These are phyloP conservation scores for Mycena crocata DNA, from an alignment of 768 basidiomycete genomes.

Conservation along the genomic window DNA sequence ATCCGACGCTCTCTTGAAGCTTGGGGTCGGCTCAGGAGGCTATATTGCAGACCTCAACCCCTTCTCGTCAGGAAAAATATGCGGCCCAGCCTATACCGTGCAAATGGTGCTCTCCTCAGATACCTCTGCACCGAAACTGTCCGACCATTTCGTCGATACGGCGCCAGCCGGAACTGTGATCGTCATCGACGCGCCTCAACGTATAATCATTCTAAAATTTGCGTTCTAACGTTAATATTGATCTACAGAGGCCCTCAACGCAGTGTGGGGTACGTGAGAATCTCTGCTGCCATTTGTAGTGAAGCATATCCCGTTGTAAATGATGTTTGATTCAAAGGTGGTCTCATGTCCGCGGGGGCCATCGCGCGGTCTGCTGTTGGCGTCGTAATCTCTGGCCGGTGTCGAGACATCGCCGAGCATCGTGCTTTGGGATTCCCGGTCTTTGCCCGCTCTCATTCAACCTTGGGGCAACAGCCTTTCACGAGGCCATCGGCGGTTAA, in stretches of 20 bases:
- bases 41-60: slow-evolving; percentile 82
- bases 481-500: slow-evolving; percentile 84
- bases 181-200: slow-evolving; percentile 78
- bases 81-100: slow-evolving; percentile 90
- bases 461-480: slow-evolving; percentile 87
- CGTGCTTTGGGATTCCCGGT: slow-evolving; percentile 78
- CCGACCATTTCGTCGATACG: slow-evolving; percentile 86
- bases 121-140: slow-evolving; percentile 68
- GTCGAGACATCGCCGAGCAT: slow-evolving; percentile 87
- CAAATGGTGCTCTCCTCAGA: slow-evolving; percentile 77
- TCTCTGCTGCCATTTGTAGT: too few species aligned
- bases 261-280: too few species aligned
- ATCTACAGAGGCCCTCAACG: slow-evolving; percentile 72
- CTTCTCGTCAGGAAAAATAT: slow-evolving; percentile 63
- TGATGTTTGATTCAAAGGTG: too few species aligned
- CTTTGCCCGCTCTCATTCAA: slow-evolving; percentile 85
- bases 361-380: slow-evolving; percentile 76
- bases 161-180: slow-evolving; percentile 73
- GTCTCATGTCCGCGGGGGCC: slow-evolving; percentile 77
- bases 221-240: too few species aligned
- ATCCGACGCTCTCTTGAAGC: slow-evolving; percentile 89
- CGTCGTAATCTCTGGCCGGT: slow-evolving; percentile 86
- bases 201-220: too few species aligned
- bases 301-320: too few species aligned
- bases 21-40: slow-evolving; percentile 78